A percentile compares a stretch with the other conserved stretches of the same genome.
Evolutionary conservation across 2,329 filamentous ascomycete species (phyloP).

Genomic region (Scopulariopsis brevicaulis): DNA sequence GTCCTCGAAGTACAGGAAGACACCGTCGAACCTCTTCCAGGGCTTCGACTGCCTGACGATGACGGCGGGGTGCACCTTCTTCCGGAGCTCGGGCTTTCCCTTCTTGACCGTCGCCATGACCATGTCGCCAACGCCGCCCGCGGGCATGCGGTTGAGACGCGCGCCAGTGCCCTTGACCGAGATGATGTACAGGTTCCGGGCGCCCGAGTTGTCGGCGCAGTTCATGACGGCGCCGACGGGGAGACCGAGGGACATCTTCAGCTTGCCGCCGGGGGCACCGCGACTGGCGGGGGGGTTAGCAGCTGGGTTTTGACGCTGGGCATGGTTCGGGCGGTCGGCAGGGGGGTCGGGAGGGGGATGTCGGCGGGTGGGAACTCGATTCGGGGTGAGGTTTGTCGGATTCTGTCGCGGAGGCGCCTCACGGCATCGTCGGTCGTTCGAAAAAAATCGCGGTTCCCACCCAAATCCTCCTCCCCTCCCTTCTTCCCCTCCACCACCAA

Average conservation of each 20-base stretch:
- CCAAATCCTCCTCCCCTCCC: slow-evolving; percentile 6
- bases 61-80: slow-evolving; percentile 99
- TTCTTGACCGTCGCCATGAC: slow-evolving; percentile 99
- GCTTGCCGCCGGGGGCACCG: slow-evolving; percentile 98
- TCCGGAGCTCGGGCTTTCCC: slow-evolving; percentile 99
- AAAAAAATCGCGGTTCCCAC: background rate
- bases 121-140: slow-evolving; percentile 98
- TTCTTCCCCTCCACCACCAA: background rate
- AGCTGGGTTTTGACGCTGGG: background rate
- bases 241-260: slow-evolving; percentile 99
- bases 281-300: slow-evolving; percentile 34
- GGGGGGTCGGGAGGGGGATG: background rate
- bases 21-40: slow-evolving; percentile 96
- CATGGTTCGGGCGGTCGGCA: background rate
- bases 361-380: background rate
- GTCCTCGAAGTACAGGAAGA: slow-evolving; percentile 99
- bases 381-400: background rate
- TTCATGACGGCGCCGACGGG: slow-evolving; percentile 99
- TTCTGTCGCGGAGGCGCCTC: background rate
- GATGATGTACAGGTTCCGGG: slow-evolving; percentile 99
- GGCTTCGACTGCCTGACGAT: slow-evolving; percentile 99
- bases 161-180: slow-evolving; percentile 98
- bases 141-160: slow-evolving; percentile 92
- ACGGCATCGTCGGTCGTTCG: background rate
- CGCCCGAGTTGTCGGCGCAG: slow-evolving; percentile 99